Conservation (phyloP, 495 filamentous ascomycete species). For the Delitschia confertaspora region DNA sequence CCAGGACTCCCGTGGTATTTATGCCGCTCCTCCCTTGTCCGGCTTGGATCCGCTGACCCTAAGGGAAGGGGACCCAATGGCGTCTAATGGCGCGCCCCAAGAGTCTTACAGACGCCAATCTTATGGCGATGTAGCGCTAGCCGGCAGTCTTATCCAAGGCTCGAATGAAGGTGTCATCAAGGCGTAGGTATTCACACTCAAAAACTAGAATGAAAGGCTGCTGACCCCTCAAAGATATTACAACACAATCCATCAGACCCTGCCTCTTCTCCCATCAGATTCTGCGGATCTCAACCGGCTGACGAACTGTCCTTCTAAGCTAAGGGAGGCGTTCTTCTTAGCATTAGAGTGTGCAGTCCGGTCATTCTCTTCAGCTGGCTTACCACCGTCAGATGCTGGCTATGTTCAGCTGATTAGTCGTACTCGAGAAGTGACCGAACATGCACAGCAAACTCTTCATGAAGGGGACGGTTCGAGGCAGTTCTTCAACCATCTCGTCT, state of each 20-base stretch:
- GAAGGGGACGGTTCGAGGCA: constrained; percentile 13
- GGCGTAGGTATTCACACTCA: constrained; percentile 20
- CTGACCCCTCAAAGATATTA: constrained; percentile 16
- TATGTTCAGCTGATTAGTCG: constrained; percentile 10
- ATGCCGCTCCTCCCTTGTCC: constrained; percentile 28
- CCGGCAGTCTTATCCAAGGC: constrained; percentile 17
- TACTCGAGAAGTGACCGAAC: constrained; percentile 10
- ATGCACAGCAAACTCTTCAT: constrained; percentile 10
- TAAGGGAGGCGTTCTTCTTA: constrained; percentile 21
- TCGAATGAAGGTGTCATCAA: constrained; percentile 22
- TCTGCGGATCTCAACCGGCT: constrained; percentile 12
- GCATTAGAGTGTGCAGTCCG: constrained; percentile 22
- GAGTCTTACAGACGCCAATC: constrained; percentile 8
- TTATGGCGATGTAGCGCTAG: constrained; percentile 17
- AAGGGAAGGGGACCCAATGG: constrained; percentile 33
- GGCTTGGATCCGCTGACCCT: constrained; percentile 13
- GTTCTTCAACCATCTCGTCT: constrained; percentile 19
- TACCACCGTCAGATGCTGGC: constrained; percentile 8
- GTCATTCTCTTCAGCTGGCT: constrained; percentile 5
- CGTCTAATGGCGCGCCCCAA: constrained; percentile 34
- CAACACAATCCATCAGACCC: constrained; percentile 16
- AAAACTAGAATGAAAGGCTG: neutral
- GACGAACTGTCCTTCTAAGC: constrained; percentile 14
- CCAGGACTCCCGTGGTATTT: constrained; percentile 30
- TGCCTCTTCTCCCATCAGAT: constrained; percentile 20